Base-by-base conservation (phyloP, 441 rosid species). In the Populus hybrid region DNA sequence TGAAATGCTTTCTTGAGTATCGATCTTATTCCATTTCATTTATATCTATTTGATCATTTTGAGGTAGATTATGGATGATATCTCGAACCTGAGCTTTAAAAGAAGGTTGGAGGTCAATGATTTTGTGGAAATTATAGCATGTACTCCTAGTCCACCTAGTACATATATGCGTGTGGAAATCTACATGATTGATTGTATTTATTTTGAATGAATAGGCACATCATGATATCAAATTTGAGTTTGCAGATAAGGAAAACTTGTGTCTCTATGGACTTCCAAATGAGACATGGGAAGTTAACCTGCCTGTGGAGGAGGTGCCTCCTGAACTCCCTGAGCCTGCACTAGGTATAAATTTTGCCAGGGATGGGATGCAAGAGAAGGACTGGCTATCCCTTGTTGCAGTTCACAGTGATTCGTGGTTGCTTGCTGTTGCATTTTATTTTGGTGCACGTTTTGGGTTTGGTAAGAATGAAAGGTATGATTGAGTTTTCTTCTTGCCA, bases 291-390 rank as follows among this genome's bases (percentile, higher is more conserved):
- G 99, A 94, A 86, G 99, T 95, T 78, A 95, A 94, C 77, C 85
- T 94, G 76, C 99, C 99, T 72, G 98, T 91, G 82, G 98, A 94
- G 82, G 98, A 94, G 84, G 97, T 95, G 68, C 99, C 97, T 82
- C 98, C 99, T 6, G 98, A 94, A 90, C 95, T 94, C 76, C 99
- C 99, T 8, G 97, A 95, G 77, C 99, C 99, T 38, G 98, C 98
- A 0, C 80, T 95, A 32, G 99, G 99, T 68, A 95, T 95, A 69
- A 95, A 95, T 85, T 95, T 95, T 76, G 97, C 99, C 1, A 91
- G 99, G 82, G 99, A 96, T 85, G 97, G 97, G 38, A 96, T 94
- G 98, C 94, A 85, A 83, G 97, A 94, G 83, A 94, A 89, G 82
- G 97, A 94, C 81, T 96, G 99, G 99, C 78, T 96, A 70, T 90